Conservation (phyloP, 2,329 filamentous ascomycete genomes). For the Aurifilum marmelostoma region DNA sequence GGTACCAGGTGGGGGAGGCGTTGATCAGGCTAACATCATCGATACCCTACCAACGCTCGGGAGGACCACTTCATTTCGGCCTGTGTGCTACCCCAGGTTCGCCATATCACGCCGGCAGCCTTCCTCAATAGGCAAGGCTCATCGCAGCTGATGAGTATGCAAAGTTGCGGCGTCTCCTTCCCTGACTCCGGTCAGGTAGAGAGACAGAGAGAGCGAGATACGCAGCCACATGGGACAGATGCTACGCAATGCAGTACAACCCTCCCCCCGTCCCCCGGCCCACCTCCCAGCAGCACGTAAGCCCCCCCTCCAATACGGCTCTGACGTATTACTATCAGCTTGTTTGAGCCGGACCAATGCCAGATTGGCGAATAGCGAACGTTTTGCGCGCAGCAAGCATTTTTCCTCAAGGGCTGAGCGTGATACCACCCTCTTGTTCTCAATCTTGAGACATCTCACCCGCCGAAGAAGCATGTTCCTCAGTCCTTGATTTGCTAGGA, state of each 20-base stretch:
- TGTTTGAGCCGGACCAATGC: not conserved
- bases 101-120: conserved; percentile 17
- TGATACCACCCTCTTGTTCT: conserved; percentile 1
- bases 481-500: conserved; percentile 18
- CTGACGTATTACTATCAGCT: not conserved
- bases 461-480: conserved; percentile 3
- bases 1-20: conserved; percentile 2
- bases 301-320: not conserved
- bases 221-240: conserved; percentile 9
- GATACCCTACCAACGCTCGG: conserved; percentile 12
- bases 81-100: conserved; percentile 22
- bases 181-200: not conserved
- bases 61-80: conserved; percentile 14
- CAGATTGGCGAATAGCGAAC: conserved; percentile 9
- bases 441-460: conserved; percentile 5
- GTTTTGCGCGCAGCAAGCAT: conserved; percentile 9
- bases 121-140: conserved; percentile 16
- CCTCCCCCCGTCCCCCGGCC: not conserved
- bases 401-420: not conserved
- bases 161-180: conserved; percentile 11
- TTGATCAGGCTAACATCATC: conserved; percentile 13
- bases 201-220: not conserved
- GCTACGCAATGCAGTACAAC: conserved; percentile 10
- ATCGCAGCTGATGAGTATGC: conserved; percentile 7
- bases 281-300: not conserved